These are phyloP conservation scores for Xylariaceae sp. DNA, from an alignment of 2,329 filamentous ascomycete genomes.

Conservation along the genomic window DNA sequence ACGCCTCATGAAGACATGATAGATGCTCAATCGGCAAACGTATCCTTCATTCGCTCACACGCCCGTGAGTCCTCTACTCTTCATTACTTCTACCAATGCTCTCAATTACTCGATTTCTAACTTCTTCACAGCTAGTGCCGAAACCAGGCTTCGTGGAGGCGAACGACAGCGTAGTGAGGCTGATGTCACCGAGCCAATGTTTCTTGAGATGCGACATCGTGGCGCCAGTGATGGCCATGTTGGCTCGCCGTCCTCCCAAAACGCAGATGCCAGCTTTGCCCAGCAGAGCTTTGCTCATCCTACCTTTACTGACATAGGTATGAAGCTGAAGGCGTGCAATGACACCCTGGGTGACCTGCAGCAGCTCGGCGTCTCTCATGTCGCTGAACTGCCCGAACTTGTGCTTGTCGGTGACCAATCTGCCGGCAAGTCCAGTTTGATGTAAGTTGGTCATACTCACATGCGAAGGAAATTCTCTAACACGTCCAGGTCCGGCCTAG, in stretches of 20 bases:
- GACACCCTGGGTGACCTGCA: conserved; percentile 65
- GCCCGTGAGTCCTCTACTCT: conserved; percentile 19
- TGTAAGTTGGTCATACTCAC: conserved; percentile 8
- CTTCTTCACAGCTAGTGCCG: conserved; percentile 17
- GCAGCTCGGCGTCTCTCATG: conserved; percentile 66
- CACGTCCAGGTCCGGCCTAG: conserved; percentile 35
- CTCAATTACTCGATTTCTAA: conserved; percentile 1
- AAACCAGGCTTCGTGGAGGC: conserved; percentile 17
- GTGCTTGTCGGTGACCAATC: conserved; percentile 83
- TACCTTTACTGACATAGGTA: conserved; percentile 52
- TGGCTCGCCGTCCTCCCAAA: conserved; percentile 19
- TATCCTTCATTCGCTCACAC: conserved; percentile 20
- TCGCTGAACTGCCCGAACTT: conserved; percentile 70
- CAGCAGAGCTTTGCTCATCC: conserved; percentile 30
- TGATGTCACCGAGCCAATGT: conserved; percentile 21
- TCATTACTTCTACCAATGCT: neutral
- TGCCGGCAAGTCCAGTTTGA: conserved; percentile 68
- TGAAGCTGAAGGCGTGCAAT: conserved; percentile 61
- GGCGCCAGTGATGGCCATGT: conserved; percentile 4
- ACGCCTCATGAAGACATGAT: conserved; percentile 7
- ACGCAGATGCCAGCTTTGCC: conserved; percentile 22
- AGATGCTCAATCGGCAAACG: conserved; percentile 15
- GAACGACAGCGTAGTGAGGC: conserved; percentile 15
- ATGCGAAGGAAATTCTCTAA: too few species aligned
- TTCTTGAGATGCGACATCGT: conserved; percentile 20